Evolutionary conservation across 306 rosid species (phyloP), one percentile per base, ranked within the genome.

Genomic region (Lathyrus aphaca): DNA sequence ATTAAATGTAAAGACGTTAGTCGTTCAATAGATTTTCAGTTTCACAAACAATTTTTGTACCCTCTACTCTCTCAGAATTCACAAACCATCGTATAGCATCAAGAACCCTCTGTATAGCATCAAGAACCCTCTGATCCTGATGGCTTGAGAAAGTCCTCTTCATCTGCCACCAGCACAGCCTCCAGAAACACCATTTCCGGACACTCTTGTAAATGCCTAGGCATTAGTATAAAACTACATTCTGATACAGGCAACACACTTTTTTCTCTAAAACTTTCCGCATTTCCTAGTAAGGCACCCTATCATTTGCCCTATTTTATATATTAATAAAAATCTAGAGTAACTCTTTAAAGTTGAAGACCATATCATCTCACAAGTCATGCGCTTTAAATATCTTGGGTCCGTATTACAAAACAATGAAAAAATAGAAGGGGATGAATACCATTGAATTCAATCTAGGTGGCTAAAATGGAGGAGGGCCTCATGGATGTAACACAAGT

Each of bases 101-200:
- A 55, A 55, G 61, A 55, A 5, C 35, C 38, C 61, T 54, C 37
- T 54, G 37, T 13, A 55, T 23, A 25, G 38, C 5, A 13, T 55
- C 61, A 55, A 55, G 61, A 55, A 5, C 35, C 38, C 61, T 54
- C 37, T 54, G 37, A 25, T 54, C 61, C 16, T 54, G 37, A 12
- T 23, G 61, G 37, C 17, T 55, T 55, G 61, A 25, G 38, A 55
- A 55, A 55, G 6, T 55, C 38, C 61, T 53, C 14, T 14, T 55
- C 37, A 13, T 12, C 61, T 5, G 4, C 61, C 18, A 13, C 61
- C 16, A 25, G 37, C 60, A 53, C 59, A 19, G 8, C 60, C 8
- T 11, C 60, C 35, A 54, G n/a, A 54, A 54, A 23, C 16, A 21
- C 60, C 8, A 21, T 19, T 21, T 54, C 37, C 35, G 10, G 5